Percentiles rank a stretch among this genome's conserved stretches.
These are phyloP conservation scores for Termitomyces sp. DNA, from an alignment of 768 basidiomycete genomes.

Conservation along the genomic window DNA sequence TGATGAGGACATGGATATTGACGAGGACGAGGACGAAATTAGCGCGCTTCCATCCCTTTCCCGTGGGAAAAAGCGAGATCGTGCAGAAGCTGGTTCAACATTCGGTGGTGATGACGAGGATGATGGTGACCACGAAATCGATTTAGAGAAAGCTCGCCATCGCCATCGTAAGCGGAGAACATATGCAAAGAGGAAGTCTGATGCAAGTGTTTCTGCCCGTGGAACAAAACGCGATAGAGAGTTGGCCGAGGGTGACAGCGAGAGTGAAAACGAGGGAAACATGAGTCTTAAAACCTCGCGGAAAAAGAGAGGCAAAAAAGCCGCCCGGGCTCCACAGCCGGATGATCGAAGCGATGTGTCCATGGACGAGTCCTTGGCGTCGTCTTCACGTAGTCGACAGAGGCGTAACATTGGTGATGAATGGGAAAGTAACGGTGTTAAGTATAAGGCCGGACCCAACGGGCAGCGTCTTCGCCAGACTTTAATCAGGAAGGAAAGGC, in stretches of 20 bases:
- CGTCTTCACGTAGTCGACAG: slow-evolving; percentile 48
- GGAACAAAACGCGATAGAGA: slow-evolving; percentile 70
- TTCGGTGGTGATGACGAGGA: slow-evolving; percentile 59
- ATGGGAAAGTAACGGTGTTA: slow-evolving; percentile 69
- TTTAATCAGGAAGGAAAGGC: slow-evolving; percentile 66
- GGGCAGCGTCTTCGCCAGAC: slow-evolving; percentile 67
- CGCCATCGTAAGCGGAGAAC: slow-evolving; percentile 55
- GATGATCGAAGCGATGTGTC: slow-evolving; percentile 43
- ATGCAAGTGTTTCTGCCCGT: slow-evolving; percentile 31
- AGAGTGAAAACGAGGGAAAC: slow-evolving; percentile 32
- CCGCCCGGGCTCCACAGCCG: slow-evolving; percentile 18
- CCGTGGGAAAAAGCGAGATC: slow-evolving; percentile 74
- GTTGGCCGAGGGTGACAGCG: slow-evolving; percentile 39
- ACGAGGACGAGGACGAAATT: slow-evolving; percentile 40
- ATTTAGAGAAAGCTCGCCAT: slow-evolving; percentile 36
- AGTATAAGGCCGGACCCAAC: slow-evolving; percentile 66
- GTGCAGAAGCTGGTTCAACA: slow-evolving; percentile 65
- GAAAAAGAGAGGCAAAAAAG: slow-evolving; percentile 54
- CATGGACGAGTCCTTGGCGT: slow-evolving; percentile 42
- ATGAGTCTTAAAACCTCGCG: slow-evolving; percentile 24
- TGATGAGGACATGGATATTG: slow-evolving; percentile 42
- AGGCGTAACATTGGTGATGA: slow-evolving; percentile 61
- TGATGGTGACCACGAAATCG: slow-evolving; percentile 31
- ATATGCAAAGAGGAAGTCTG: slow-evolving; percentile 48
- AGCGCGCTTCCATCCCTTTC: slow-evolving; percentile 30